Base-by-base conservation (phyloP, 352 stramenopile genomes). In the Phytophthora nicotianae region DNA sequence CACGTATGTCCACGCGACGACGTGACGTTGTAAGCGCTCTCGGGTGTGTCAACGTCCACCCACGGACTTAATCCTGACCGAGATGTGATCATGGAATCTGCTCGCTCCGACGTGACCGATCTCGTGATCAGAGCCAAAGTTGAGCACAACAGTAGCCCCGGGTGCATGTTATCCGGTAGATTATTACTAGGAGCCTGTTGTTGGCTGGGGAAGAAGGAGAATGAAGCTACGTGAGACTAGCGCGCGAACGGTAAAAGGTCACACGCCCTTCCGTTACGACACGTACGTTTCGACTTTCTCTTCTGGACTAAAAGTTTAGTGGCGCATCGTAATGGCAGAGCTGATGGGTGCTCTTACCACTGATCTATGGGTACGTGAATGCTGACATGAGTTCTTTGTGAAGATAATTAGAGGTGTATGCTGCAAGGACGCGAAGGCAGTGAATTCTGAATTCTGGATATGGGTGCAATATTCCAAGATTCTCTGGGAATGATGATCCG, bases 1-100 rank as follows among this genome's bases (percentile, higher is more conserved):
- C 79, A 90, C 10, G 50, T 73, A 13, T 74, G 73, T 21, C 83
- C 85, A 24, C 81, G 78, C 0, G 83, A 84, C 4, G 65, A 77
- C 1, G 64, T 73, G 54, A 71, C 27, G 27, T 54, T 75, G 24
- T 70, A 57, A 0, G 41, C 64, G 9, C 56, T 43, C 13, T 50
- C n/a, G 4, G 76, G 68, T 0, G 76, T 83, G 26, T 75, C 71
- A 5, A 56, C 53, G 40, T 86, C 76, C 11, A 86, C 57, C 74
- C 74, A 86, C 13, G 70, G 66, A 7, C 65, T 45, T 5, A 85
- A 26, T 5, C 75, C 75, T 3, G 73, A 82, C 0, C 60, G 66
- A 43, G 70, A 64, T n/a, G 40, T 35, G 35, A 74, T 74, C 24
- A 71, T 48, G 7, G 42, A 58, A 41, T 74, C 55, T 17, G 65